phyloP scores from a whole-genome alignment of 441 rosid genomes.

The Sinapis alba region DNA sequence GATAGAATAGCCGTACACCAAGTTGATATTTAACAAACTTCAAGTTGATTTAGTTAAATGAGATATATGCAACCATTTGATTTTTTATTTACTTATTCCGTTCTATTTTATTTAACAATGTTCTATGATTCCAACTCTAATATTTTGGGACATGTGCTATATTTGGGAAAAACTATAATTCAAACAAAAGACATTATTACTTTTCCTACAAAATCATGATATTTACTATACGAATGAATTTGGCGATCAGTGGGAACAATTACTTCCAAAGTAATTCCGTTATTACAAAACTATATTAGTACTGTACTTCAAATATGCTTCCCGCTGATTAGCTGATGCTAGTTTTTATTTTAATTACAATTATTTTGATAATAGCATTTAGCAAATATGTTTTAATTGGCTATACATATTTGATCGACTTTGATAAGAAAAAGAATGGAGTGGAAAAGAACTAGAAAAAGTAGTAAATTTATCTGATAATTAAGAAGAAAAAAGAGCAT shows the following conservation, averaged over 20 bases:
- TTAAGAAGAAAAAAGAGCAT: not conserved
- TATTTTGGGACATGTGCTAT: constrained; percentile 32
- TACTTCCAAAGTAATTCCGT: not conserved
- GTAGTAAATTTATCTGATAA: not conserved
- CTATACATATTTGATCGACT: not conserved
- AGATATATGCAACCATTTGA: constrained; percentile 6
- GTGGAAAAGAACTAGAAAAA: not conserved
- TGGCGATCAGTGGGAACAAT: not conserved
- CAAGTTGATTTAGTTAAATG: constrained; percentile 28
- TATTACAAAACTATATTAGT: not conserved
- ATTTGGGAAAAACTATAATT: constrained; percentile 40
- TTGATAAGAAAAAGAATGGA: not conserved
- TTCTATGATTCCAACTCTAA: constrained; percentile 24
- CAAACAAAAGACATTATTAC: not conserved
- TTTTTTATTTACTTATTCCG: not conserved
- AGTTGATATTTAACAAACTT: constrained; percentile 21
- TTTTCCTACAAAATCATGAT: not conserved
- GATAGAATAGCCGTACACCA: constrained; percentile 35
- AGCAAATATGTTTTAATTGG: not conserved
- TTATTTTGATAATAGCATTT: not conserved
- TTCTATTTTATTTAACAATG: constrained; percentile 10
- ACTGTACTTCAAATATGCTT: not conserved
- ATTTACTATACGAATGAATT: not conserved
- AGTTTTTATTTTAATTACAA: not conserved
- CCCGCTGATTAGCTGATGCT: not conserved